Evolutionary conservation across 805 yeast genomes (phyloP), one percentile per base, ranked within the genome.

Genomic region (Nakazawaea ernobii): DNA sequence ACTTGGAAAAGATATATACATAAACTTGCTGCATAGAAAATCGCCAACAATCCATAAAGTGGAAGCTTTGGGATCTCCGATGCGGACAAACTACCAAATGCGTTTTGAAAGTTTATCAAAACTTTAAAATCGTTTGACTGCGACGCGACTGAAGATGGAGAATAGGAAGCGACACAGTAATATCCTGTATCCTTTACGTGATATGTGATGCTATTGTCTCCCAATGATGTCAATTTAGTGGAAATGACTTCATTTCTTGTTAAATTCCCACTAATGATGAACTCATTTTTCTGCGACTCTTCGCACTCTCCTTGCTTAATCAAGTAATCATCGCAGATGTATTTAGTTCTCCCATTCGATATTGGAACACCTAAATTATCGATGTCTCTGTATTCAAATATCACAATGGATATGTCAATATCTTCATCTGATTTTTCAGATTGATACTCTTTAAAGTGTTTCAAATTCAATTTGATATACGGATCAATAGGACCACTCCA

Each of bases 11-110:
- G 81, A 72, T 89, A 94, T 51, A 86, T 71, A n/a, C 86, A 82
- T 60, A 89, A 73, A 8, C 89, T 82, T 36, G 87, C 84, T 6
- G 86, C 88, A 61, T 94, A 94, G 37, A 85, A 79, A 33, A 94
- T 73, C 1, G 97, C 87, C 58, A 89, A 72, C 13, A 86, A 77
- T 1, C 96, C 97, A 62, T 89, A 94, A 26, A 89, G 79, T 9
- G 96, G 89, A 52, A 94, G 73, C 58, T 91, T 88, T 28, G 98
- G 96, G 55, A 88, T 84, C 62, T 94, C 96, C 32, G 91, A 73
- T 5, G 96, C 99, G 30, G 95, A 79, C 49, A 94, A 70, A 50
- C 87, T 78, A 49, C 99, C 99, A 65, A 78, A 94, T 4, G 98
- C 86, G 67, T 91, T 94, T 69, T 89, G 94, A 67, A 88, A 94